Conservation (phyloP, 192 early-diverging fungal species). For the Backusella tuberculispora region DNA sequence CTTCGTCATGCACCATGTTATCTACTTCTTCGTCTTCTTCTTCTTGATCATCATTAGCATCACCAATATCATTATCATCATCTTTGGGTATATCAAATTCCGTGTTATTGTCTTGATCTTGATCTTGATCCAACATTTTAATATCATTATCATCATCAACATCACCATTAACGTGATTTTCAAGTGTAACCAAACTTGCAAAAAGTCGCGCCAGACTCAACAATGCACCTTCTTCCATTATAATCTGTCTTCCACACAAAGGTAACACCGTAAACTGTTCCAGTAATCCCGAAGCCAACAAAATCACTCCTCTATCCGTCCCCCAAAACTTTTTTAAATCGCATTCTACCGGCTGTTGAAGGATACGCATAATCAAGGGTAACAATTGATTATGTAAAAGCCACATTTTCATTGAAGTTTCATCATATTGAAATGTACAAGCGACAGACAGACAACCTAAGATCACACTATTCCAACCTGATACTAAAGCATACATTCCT, state of each 20-base stretch:
- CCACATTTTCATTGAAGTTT: constrained; percentile 5
- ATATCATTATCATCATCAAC: not conserved
- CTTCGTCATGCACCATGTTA: not conserved
- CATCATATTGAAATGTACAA: constrained; percentile 11
- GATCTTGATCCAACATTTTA: too few relatives aligned
- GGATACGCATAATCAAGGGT: not conserved
- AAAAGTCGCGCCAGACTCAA: not conserved
- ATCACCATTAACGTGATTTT: not conserved
- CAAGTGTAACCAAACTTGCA: not conserved
- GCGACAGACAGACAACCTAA: not conserved
- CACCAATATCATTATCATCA: not conserved
- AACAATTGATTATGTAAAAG: not conserved
- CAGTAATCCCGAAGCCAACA: not conserved
- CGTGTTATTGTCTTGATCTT: not conserved
- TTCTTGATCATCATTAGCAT: not conserved
- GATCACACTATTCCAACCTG: not conserved
- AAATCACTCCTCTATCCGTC: not conserved
- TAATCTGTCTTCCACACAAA: not conserved
- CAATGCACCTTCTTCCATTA: not conserved
- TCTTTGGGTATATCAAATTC: too few relatives aligned
- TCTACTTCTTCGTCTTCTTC: not conserved
- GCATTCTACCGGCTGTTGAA: too few relatives aligned
- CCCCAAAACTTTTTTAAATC: not conserved
- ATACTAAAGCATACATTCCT: too few relatives aligned
- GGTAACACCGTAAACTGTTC: constrained; percentile 1